phyloP scores from a whole-genome alignment of 2,329 filamentous ascomycete species.

The Botrytis tulipae region DNA sequence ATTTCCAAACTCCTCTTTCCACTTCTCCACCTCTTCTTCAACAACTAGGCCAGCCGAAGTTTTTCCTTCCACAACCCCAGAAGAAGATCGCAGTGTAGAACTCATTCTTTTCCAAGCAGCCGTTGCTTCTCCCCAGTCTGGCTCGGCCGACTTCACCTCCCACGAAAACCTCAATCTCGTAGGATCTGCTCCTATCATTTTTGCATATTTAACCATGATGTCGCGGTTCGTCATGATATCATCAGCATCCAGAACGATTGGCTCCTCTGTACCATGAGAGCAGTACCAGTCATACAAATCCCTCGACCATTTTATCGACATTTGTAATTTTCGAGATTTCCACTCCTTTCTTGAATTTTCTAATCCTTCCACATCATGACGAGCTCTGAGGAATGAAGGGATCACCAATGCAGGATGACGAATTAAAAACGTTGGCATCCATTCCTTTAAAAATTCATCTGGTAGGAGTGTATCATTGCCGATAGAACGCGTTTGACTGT shows the following conservation, averaged over 20 bases:
- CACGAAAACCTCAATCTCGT: background rate
- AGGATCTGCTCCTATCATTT: background rate
- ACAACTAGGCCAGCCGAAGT: background rate
- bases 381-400: background rate
- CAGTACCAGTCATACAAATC: background rate
- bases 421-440: background rate
- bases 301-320: background rate
- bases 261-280: background rate
- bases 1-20: background rate
- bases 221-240: background rate
- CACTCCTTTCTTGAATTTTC: too few relatives aligned
- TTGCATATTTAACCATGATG: background rate
- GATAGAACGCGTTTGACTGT: background rate
- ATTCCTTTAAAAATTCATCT: background rate
- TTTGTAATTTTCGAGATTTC: background rate
- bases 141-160: background rate
- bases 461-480: background rate
- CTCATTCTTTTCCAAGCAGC: background rate
- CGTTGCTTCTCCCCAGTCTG: background rate
- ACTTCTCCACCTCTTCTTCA: background rate
- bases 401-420: background rate
- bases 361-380: background rate
- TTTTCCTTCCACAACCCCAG: background rate
- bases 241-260: background rate
- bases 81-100: background rate